Evolutionary conservation across 2,329 filamentous ascomycete species (phyloP), one percentile per base, ranked within the genome.

Genomic region (Fusarium goolgardi): DNA sequence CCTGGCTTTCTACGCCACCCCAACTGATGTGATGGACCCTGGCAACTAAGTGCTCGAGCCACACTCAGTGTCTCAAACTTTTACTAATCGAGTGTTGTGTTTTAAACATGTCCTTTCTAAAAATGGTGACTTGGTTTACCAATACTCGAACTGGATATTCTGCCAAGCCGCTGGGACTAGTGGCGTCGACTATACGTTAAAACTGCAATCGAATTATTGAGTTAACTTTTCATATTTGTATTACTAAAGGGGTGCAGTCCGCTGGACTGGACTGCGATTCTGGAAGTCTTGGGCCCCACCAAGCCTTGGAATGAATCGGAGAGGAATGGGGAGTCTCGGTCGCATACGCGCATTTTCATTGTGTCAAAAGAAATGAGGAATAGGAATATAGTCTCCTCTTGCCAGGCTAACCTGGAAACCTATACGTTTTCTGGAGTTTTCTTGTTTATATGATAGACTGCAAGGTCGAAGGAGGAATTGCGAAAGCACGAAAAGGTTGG

Each of bases 1-100:
- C 6, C 77, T 88, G 34, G 86, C 86, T 18, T 88, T 88, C 73
- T 88, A 84, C 71, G 85, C 84, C 58, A 86, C 82, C 16, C 86
- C 86, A 5, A 71, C 73, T 63, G 81, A 81, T 53, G 82, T 83
- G 20, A 78, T 86, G 35, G 81, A 84, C 68, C 55, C 75, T 62
- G 23, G 68, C 40, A 54, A 57, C 37, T 63, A 56, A 61, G 20
- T 55, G 41, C n/a, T 25, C 23, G 21, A 34, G 3, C 23, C 35
- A 35, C 13, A 23, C 18, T n/a, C n/a, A 20, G 40, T 52, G 12
- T 23, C 25, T 43, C 50, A 13, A 44, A 15, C 15, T 27, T 32
- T 32, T 18, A 40, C 15, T n/a, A 59, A 59, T 34, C 31, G 39
- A 47, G 45, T 35, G 29, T n/a, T 39, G 37, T 55, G 34, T 50